These are phyloP conservation scores for Sicyos baderoa DNA, from an alignment of 306 rosid species.

Conservation along the genomic window DNA sequence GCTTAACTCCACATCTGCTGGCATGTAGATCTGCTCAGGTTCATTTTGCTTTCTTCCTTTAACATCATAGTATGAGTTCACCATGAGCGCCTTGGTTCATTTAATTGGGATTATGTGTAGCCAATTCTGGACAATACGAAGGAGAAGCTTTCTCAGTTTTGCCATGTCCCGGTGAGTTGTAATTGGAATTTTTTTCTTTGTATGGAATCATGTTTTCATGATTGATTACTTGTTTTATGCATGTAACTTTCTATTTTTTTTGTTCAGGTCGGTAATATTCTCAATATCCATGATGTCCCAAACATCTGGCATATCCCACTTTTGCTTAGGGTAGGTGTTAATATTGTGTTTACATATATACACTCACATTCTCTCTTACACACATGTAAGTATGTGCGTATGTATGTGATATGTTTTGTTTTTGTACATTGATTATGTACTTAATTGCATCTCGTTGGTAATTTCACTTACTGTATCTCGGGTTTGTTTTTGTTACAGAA, in stretches of 20 bases:
- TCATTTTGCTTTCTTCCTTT: conserved; percentile 15
- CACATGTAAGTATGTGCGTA: background rate
- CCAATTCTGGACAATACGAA: conserved; percentile 78
- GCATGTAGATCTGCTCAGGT: conserved; percentile 98
- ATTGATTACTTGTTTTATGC: conserved; percentile 20
- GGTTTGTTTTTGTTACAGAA: conserved; percentile 40
- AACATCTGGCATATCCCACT: conserved; percentile 98
- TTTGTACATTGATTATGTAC: background rate
- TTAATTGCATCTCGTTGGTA: background rate
- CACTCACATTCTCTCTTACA: background rate
- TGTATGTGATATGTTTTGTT: background rate
- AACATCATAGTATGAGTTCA: background rate
- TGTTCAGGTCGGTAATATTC: conserved; percentile 67
- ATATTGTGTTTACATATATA: background rate
- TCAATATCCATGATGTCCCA: conserved; percentile 93
- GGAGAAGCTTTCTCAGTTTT: conserved; percentile 86
- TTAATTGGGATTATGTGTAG: conserved; percentile 39
- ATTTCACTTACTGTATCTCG: conserved; percentile 25
- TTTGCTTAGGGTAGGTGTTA: conserved; percentile 68
- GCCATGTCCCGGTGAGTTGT: conserved; percentile 92
- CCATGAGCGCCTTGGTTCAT: conserved; percentile 12
- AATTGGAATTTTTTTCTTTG: conserved; percentile 28
- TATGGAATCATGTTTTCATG: conserved; percentile 18
- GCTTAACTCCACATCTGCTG: conserved; percentile 89
- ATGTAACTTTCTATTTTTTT: conserved; percentile 20